These are phyloP conservation scores for Boletus tylopilopsis DNA, from an alignment of 768 basidiomycete species.

Conservation along the genomic window DNA sequence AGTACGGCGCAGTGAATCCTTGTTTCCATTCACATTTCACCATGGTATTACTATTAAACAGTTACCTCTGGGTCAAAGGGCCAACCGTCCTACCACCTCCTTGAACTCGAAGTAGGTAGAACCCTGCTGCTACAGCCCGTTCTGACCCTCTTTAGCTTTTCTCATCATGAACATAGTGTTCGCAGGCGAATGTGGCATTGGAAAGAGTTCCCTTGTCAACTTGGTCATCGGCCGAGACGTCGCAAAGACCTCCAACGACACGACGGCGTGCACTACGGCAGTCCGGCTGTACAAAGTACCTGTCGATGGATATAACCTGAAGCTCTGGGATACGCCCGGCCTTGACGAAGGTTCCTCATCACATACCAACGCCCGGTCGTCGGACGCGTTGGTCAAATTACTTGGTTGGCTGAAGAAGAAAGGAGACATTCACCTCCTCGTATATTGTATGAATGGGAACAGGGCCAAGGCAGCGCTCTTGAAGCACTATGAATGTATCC, in stretches of 20 bases:
- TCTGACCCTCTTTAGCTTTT: constrained; percentile 6
- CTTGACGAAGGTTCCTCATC: constrained; percentile 10
- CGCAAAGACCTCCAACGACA: constrained; percentile 18
- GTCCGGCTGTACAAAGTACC: constrained; percentile 4
- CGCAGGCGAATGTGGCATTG: constrained; percentile 22
- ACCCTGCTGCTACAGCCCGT: not conserved
- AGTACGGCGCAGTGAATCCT: not conserved
- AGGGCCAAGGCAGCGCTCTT: constrained; percentile 17
- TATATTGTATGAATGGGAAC: constrained; percentile 19
- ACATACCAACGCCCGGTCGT: not conserved
- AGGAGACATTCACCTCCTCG: constrained; percentile 15
- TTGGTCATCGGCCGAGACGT: constrained; percentile 10
- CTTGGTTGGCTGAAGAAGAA: constrained; percentile 6
- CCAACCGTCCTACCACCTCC: not conserved
- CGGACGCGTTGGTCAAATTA: constrained; percentile 1
- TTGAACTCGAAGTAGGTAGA: not conserved
- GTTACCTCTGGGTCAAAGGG: not conserved
- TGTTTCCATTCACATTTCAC: not conserved
- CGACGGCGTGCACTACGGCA: constrained; percentile 15
- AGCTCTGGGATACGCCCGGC: constrained; percentile 19
- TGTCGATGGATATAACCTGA: constrained; percentile 12
- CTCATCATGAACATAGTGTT: constrained; percentile 21
- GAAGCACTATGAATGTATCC: constrained; percentile 15
- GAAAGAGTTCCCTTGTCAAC: constrained; percentile 28
- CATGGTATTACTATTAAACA: constrained; percentile 16